These are phyloP conservation scores for Botrytis medusae DNA, from an alignment of 2,329 filamentous ascomycete species.

Conservation along the genomic window DNA sequence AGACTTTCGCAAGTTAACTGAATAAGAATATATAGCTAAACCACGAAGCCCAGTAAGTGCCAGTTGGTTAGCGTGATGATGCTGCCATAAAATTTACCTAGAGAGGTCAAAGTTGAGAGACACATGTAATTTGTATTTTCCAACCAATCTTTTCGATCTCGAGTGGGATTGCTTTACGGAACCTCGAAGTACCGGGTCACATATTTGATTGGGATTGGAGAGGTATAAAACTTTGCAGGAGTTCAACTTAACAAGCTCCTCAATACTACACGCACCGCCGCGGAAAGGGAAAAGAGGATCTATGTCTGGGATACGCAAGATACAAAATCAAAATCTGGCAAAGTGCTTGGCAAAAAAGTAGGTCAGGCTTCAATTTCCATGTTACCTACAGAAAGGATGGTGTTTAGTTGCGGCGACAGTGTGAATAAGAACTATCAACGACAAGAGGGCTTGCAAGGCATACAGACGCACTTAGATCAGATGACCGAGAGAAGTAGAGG, in stretches of 20 bases:
- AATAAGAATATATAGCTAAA: neutral
- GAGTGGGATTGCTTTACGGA: neutral
- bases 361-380: neutral
- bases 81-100: neutral
- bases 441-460: neutral
- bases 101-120: neutral
- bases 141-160: no score
- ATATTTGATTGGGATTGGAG: neutral
- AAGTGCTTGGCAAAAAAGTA: no score
- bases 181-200: neutral
- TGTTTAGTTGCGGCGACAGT: neutral
- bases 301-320: neutral
- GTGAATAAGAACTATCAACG: neutral
- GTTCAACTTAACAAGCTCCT: neutral
- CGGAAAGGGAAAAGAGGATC: fast-evolving
- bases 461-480: neutral
- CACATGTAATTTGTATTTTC: neutral
- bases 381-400: neutral
- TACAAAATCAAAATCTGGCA: neutral
- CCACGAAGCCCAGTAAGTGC: neutral
- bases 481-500: neutral
- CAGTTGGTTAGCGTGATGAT: neutral
- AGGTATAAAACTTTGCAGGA: neutral
- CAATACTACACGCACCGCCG: neutral
- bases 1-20: neutral